Evolutionary conservation across 2,329 filamentous ascomycete genomes (phyloP), one percentile per base, ranked within the genome.

Genomic region (Fusarium sambucinum): DNA sequence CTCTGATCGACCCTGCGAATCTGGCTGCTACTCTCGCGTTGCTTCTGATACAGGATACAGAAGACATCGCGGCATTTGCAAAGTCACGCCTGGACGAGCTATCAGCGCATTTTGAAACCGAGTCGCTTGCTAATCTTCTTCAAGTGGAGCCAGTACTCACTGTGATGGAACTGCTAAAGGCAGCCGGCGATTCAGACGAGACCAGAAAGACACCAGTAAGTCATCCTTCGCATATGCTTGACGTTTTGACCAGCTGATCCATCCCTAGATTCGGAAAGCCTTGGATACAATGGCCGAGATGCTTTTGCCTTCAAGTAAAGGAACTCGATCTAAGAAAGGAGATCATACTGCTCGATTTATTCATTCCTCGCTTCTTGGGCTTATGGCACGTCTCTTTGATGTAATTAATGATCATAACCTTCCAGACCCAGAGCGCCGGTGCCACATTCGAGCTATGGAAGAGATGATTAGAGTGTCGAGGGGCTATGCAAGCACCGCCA

Each of bases 391-490:
- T 35, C 89, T 98, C 68, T 93, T 92, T 1, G 90, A 94, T 55
- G 82, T 87, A 12, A 89, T 97, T 60, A 96, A 94, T 72, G 91
- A 93, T 74, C 83, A 84, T 14, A 84, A 85, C 59, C 86, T 86
- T 79, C 68, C 83, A 80, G 72, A 86, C 76, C 73, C 84, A 46
- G 94, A 97, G 75, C 93, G 94, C 73, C 88, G 87, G 57, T 87
- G 91, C 60, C 94, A 90, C 71, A 88, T 99, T 11, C 87, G 88
- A 67, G 94, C 93, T 7, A 91, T 99, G 75, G 92, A 93, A 70
- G 93, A 97, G 76, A 92, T 99, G 87, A 91, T 97, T 50, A 88
- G 84, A 55, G 83, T 96, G 48, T 92, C 92, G 44, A 90, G 89
- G 72, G 84, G 85, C 4, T 89, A 92, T 74, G 88, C 94, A 32